A percentile compares a stretch with the other conserved stretches of the same genome.
These are phyloP conservation scores for Monosporozyma solicola DNA, from an alignment of 805 yeast species.

Conservation along the genomic window DNA sequence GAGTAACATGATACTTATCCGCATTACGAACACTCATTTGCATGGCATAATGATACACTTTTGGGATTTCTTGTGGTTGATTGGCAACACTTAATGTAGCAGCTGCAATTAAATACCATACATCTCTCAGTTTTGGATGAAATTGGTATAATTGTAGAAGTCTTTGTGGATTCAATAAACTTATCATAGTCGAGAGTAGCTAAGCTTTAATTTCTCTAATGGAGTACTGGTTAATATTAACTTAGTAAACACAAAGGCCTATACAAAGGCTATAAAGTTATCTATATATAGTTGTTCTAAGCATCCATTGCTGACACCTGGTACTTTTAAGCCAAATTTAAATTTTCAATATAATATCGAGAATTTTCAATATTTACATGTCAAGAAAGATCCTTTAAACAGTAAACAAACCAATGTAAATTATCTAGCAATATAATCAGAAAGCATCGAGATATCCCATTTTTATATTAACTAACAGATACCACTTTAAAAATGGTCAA, in stretches of 20 bases:
- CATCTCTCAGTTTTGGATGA: slow-evolving; percentile 44
- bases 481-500: background rate
- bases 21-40: slow-evolving; percentile 17
- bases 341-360: background rate
- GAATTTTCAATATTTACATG: background rate
- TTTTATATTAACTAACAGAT: background rate
- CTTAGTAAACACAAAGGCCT: background rate
- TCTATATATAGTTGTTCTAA: background rate
- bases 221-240: too few relatives aligned
- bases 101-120: slow-evolving; percentile 77
- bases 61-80: slow-evolving; percentile 72
- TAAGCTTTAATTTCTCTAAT: too few relatives aligned
- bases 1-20: slow-evolving; percentile 9
- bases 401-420: background rate
- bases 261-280: background rate
- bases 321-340: background rate
- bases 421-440: background rate
- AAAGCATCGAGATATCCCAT: background rate
- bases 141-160: slow-evolving; percentile 23
- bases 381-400: background rate
- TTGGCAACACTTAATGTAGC: slow-evolving; percentile 77
- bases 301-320: too few relatives aligned
- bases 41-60: slow-evolving; percentile 61
- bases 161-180: slow-evolving; percentile 21
- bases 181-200: slow-evolving; percentile 7